Evolutionary conservation across 2,329 filamentous ascomycete species (phyloP), one percentile per base, ranked within the genome.

Genomic region (Calonectria multiphialidica): DNA sequence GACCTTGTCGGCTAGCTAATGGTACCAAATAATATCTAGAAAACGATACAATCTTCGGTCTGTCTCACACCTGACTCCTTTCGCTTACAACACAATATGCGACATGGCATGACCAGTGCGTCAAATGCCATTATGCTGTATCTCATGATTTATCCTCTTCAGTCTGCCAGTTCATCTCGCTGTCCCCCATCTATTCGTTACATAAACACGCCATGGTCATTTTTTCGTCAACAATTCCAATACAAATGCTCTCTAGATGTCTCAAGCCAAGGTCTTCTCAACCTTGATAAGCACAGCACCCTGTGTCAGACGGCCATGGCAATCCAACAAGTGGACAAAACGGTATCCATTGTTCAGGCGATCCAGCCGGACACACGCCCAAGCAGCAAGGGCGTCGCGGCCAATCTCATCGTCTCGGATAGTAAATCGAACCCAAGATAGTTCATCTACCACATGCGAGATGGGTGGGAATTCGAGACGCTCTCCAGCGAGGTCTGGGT

Each of bases 361-460:
- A 83, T 98, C 95, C 25, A 98, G 89, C 45, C 95, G 90, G 77
- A 98, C 92, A 80, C 95, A 98, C 2, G 94, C 92, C 97, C 97
- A 98, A 3, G 93, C 95, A 13, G 95, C 93, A 69, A 98, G 83
- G 71, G 93, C 90, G 79, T 98, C 95, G 74, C 90, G 89, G 5
- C 93, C 92, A 76, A 96, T 90, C 82, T 96, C 93, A 77, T 98
- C 93, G 81, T 98, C 95, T 83, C 95, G 93, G 76, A 98, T 88
- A 78, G 97, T 95, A 87, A 98, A 94, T 79, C 93, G 88, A 66
- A 95, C 87, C 85, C 95, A 96, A 35, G 91, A 91, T 73, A 96
- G 86, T 79, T 93, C 90, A 65, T 93, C 90, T 10, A 94, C 88
- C 1, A 95, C 86, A 10, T 90, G 88, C 1, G 84, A 82, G 35